Evolutionary conservation across 805 yeast genomes (phyloP), one percentile per base, ranked within the genome.

Genomic region (Lipomyces sp.): DNA sequence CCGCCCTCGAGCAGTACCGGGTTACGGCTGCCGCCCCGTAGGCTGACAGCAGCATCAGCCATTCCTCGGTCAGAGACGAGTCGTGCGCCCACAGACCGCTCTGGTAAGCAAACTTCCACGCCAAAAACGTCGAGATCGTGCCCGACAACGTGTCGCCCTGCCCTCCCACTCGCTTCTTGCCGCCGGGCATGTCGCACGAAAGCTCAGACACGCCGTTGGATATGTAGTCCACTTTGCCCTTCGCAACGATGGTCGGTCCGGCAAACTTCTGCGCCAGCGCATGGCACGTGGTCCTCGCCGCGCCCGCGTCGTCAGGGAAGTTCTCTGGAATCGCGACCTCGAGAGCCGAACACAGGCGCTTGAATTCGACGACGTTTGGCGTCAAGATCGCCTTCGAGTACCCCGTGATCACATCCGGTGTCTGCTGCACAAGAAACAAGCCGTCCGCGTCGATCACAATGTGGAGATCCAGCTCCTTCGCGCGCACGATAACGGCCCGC

Each of bases 111-210:
- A 76, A 64, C 4, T 85, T 80, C 95, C 95, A 91, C 4, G 87
- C 86, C 31, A 86, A 63, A 61, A 91, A 73, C 0, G 95, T 83
- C 1, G 90, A 89, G n/a, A 89, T 69, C 22, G 86, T 72, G 0
- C 98, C 98, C 0, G 91, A 79, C 35, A 93, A 67, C 0, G 96
- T 85, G 62, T 93, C 98, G 23, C 98, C 98, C 69, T 93, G 98
- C 0, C 98, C 98, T 11, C 97, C 96, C 6, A 86, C 95, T 47
- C 98, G 74, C 63, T 86, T 84, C 43, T 70, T 68, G 5, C 93
- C 83, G 1, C 98, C 97, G 14, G 65, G 61, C 29, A 71, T 63
- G 32, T 73, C 74, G 54, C 75, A 77, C 2, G 69, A 60, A 5
- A 86, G 55, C 4, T 70, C 61, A 3, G 66, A 63, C 3, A 68